These are phyloP conservation scores for Leucaena leucocephala DNA, from an alignment of 306 rosid species.

Conservation along the genomic window DNA sequence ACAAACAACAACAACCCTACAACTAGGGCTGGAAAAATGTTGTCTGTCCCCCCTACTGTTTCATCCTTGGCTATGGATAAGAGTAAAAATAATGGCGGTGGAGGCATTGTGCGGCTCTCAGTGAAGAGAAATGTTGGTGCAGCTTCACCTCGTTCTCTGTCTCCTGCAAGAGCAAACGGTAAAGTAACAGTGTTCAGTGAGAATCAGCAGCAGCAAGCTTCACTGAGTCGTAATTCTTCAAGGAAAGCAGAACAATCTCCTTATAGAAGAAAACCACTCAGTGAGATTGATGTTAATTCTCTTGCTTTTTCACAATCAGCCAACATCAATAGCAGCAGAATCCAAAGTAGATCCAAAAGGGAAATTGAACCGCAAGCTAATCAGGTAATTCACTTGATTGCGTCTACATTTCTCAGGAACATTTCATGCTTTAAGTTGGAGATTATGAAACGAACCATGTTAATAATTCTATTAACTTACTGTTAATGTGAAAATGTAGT, in stretches of 20 bases:
- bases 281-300: constrained; percentile 75
- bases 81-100: constrained; percentile 63
- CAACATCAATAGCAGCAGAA: constrained; percentile 42
- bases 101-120: constrained; percentile 54
- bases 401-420: background rate
- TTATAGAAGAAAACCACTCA: constrained; percentile 78
- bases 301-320: constrained; percentile 52
- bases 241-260: constrained; percentile 92
- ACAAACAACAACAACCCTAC: constrained; percentile 3
- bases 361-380: constrained; percentile 53
- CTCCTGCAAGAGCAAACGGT: constrained; percentile 66
- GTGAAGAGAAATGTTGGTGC: constrained; percentile 78
- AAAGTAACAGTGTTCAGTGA: constrained; percentile 36
- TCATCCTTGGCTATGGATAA: constrained; percentile 75
- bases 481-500: background rate
- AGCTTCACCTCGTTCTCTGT: constrained; percentile 76
- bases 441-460: background rate
- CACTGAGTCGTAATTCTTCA: constrained; percentile 78
- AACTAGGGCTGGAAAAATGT: constrained; percentile 80
- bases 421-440: too few species aligned
- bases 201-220: constrained; percentile 55
- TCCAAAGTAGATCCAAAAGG: constrained; percentile 51
- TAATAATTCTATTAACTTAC: background rate
- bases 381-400: constrained; percentile 50
- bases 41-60: constrained; percentile 85